Evolutionary conservation across 2,329 filamentous ascomycete species (phyloP).

Genomic region (Periconia digitata): DNA sequence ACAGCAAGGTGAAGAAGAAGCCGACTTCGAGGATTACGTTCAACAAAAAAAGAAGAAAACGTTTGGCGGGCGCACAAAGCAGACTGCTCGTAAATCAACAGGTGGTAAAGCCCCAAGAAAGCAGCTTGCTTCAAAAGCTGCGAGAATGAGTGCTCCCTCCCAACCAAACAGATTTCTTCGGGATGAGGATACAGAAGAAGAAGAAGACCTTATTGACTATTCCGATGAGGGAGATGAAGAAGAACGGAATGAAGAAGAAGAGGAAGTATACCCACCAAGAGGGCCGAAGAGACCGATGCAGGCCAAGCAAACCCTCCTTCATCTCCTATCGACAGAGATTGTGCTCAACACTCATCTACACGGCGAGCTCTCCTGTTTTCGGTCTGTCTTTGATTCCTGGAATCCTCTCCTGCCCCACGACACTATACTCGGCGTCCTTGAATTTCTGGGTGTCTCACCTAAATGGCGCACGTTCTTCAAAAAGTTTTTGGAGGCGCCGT

Average conservation of each 20-base stretch:
- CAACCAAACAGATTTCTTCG: too few relatives aligned
- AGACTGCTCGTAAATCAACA: conserved; percentile 13
- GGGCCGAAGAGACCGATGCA: conserved; percentile 30
- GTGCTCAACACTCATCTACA: conserved; percentile 33
- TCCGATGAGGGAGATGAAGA: too few relatives aligned
- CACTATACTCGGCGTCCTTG: conserved; percentile 47
- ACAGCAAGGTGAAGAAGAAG: conserved; percentile 36
- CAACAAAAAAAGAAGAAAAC: background rate
- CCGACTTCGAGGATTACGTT: conserved; percentile 18
- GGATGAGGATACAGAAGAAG: too few relatives aligned
- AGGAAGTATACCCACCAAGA: conserved; percentile 5
- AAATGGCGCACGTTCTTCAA: conserved; percentile 50
- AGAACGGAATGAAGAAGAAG: background rate
- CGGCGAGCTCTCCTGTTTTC: conserved; percentile 33
- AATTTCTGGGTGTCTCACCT: conserved; percentile 48
- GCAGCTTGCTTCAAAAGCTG: too few relatives aligned
- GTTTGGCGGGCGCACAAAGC: conserved; percentile 4
- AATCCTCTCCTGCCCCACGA: conserved; percentile 46
- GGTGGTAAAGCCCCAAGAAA: too few relatives aligned
- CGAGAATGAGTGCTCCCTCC: too few relatives aligned
- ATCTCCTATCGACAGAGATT: conserved; percentile 33
- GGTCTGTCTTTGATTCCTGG: conserved; percentile 35
- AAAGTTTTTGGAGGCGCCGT: conserved; percentile 49
- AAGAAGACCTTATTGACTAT: too few relatives aligned
- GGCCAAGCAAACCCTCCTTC: conserved; percentile 33